Base-by-base conservation (phyloP, 495 filamentous ascomycete genomes). In the Aspergillus sclerotiicarbonarius region DNA sequence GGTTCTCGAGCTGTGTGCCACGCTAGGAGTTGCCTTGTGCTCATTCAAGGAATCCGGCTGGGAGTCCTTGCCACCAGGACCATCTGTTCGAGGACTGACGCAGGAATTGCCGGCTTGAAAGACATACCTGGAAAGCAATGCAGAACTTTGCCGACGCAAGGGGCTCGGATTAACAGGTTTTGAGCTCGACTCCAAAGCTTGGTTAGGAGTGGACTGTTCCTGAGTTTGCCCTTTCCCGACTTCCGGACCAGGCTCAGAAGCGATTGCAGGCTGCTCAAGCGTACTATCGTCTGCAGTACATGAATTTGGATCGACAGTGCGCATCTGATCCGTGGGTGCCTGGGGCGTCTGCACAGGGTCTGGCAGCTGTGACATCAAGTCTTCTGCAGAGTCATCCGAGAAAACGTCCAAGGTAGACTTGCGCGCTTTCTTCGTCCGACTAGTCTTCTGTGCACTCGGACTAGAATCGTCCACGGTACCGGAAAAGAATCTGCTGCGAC, bases 341-440 rank as follows among this genome's bases (percentile, higher is more conserved):
- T 68, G 50, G 18, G 46, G 10, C 30, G 53, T 43, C 10, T 73
- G 61, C 1, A 56, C 56, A 39, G 76, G 71, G 54, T 83, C 77
- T 18, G 77, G 69, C 48, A 84, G 60, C 54, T 77, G 74, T 7
- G 80, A 76, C 74, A 84, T 80, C 20, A 82, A 82, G 41, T 86
- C 85, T 56, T 86, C 85, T 18, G 84, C 74, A 1, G 83, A 77
- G 57, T 89, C 87, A 61, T 90, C 87, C 1, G 87, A 89, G 63
- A 82, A 89, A 4, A 90, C 76, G 43, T 81, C 80, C 54, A 88
- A 59, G 6, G 72, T 73, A 7, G 76, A 75, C 43, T 80, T 78
- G 21, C 80, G 80, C 41, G 69, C 65, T 49, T 76, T 77, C 56
- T 78, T 85, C 50, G 59, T 72, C 18, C 69, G 71, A 18, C 64